Base-by-base conservation (phyloP, 306 rosid genomes). In the Pyrus bretschneideri region DNA sequence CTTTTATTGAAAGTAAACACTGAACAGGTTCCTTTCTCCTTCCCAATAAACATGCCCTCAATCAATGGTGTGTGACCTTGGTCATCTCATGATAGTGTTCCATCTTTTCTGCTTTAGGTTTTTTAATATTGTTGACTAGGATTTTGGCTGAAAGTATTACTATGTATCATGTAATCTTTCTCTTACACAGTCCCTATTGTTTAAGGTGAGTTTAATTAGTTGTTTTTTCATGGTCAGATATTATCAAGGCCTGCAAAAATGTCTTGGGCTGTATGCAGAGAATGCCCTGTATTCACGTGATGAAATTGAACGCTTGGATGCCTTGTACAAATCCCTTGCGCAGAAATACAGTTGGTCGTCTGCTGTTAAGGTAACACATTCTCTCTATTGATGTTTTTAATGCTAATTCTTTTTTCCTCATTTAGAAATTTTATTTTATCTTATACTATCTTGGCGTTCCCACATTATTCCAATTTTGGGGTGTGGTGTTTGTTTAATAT, bases 171-270 rank as follows among this genome's bases (percentile, higher is more conserved):
- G 55, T 11, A 35, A 2, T 69, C 66, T 46, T 2, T 45, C 38
- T 33, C 19, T n/a, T 5, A 58, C 10, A 23, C 7, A 14, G 19
- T 14, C 57, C 22, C 14, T 58, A 38, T 25, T 60, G 51, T 55
- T 31, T 30, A 64, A 55, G n/a, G 71, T 52, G 44, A 45, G 68
- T 40, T 35, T 76, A 66, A 81, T 78, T 60, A 68, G 52, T 80
- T 85, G 72, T 38, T 51, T 54, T 58, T 30, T 45, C 57, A 60
- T 75, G 65, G 75, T 82, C 87, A 95, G 99, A 71, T 92, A 95
- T 75, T 95, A 90, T 80, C 92, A 92, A 84, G 99, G 99, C 83
- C 91, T 95, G 73, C 99, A 95, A 78, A 89, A 85, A 80, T 95
- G 99, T 79, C 87, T 88, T 74, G 96, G 97, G 77, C 87, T 95